Percentiles rank a stretch among this genome's conserved stretches.
phyloP scores from a whole-genome alignment of 1,284 basidiomycete genomes.

The Nidula niveotomentosa region DNA sequence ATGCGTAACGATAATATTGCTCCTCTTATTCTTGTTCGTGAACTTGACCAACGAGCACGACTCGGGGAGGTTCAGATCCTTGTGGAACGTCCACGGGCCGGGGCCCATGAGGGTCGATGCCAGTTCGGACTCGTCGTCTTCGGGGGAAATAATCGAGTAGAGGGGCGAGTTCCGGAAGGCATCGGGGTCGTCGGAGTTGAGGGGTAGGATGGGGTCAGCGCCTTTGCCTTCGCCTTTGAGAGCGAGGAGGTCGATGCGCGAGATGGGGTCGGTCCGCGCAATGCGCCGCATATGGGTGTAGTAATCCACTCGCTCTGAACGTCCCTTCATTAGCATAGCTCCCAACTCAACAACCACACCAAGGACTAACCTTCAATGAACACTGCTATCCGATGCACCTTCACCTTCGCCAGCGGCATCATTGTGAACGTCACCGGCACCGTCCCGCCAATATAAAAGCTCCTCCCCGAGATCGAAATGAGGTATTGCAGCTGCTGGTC shows the following conservation, averaged over 20 bases:
- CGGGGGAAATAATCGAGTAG: constrained; percentile 34
- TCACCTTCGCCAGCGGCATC: constrained; percentile 85
- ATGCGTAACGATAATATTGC: constrained; percentile 82
- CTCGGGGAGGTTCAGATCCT: constrained; percentile 54
- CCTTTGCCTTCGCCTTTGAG: constrained; percentile 57
- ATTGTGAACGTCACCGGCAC: constrained; percentile 85
- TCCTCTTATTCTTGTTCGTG: constrained; percentile 81
- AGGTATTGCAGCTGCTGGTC: constrained; percentile 88
- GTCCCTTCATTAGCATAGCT: not conserved
- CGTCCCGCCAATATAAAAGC: constrained; percentile 81
- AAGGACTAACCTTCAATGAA: constrained; percentile 73
- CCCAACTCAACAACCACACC: no score
- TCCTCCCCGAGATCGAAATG: constrained; percentile 79
- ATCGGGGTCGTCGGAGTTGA: constrained; percentile 56
- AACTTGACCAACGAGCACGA: constrained; percentile 67
- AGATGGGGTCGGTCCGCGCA: constrained; percentile 76
- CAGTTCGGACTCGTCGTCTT: constrained; percentile 49
- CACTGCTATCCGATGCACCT: constrained; percentile 77
- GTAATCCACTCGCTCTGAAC: constrained; percentile 78
- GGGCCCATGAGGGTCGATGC: constrained; percentile 70
- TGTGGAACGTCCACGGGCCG: constrained; percentile 71
- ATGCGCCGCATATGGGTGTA: constrained; percentile 69
- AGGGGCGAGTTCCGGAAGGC: constrained; percentile 59
- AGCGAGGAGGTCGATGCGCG: constrained; percentile 67
- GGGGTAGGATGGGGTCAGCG: constrained; percentile 62